Percentiles rank a stretch among this genome's conserved stretches.
phyloP scores from a whole-genome alignment of 305 asterid species.

The Plantago rigida region DNA sequence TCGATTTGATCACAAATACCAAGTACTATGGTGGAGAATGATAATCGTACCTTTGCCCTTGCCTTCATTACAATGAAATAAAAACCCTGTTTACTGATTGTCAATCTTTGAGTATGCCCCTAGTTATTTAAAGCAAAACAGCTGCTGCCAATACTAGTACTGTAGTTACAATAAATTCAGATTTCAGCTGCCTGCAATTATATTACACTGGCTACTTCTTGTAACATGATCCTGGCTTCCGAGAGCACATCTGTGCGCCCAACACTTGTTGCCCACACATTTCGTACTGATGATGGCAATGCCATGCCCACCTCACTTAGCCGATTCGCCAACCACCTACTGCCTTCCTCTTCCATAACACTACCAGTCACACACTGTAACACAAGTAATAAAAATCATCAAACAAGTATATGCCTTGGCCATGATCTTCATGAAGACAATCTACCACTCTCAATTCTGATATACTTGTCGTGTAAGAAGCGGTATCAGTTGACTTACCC shows the following conservation, averaged over 20 bases:
- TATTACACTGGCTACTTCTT: conserved; percentile 24
- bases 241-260: conserved; percentile 39
- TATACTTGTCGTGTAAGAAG: too few relatives aligned
- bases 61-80: too few relatives aligned
- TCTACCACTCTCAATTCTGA: too few relatives aligned
- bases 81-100: too few relatives aligned
- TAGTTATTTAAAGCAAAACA: too few relatives aligned
- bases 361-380: conserved; percentile 52
- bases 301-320: conserved; percentile 33
- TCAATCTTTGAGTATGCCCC: too few relatives aligned
- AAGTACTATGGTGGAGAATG: too few relatives aligned
- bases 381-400: not conserved
- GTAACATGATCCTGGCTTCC: conserved; percentile 48
- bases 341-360: conserved; percentile 39
- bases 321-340: conserved; percentile 32
- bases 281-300: conserved; percentile 38
- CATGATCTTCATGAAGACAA: too few relatives aligned
- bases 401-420: not conserved
- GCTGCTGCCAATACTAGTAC: too few relatives aligned
- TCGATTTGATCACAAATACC: too few relatives aligned
- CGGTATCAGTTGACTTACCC: conserved; percentile 37
- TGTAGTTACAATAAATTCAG: not conserved
- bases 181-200: not conserved
- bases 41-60: too few relatives aligned
- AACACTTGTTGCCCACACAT: conserved; percentile 50